Percentiles rank a stretch among this genome's conserved stretches.
Evolutionary conservation across 1,284 basidiomycete species (phyloP).

Genomic region (Cryptococcus neoformans): DNA sequence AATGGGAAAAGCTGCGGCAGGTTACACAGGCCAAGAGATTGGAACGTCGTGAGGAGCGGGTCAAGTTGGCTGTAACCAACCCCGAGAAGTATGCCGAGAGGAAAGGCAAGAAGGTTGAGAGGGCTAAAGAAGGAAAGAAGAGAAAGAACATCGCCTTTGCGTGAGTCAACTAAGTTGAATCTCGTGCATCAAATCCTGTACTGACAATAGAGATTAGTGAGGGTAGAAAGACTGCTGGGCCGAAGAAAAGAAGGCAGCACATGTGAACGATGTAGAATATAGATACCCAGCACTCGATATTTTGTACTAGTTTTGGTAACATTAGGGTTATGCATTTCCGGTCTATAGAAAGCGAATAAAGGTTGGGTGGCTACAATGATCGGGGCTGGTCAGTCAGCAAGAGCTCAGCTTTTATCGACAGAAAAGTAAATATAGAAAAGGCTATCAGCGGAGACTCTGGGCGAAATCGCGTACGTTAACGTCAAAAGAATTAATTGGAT

Average conservation of each 20-base stretch:
- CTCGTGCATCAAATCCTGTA: neutral
- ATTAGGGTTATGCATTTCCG: neutral
- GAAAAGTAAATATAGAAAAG: too few species aligned
- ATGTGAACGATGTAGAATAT: neutral
- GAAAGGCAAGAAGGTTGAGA: conserved; percentile 73
- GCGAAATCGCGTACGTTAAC: too few species aligned
- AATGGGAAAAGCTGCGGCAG: conserved; percentile 78
- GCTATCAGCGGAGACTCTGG: too few species aligned
- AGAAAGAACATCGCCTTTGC: conserved; percentile 57
- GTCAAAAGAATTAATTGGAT: too few species aligned
- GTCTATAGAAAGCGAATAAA: neutral
- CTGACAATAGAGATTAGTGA: conserved; percentile 4
- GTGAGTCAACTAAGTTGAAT: conserved; percentile 22
- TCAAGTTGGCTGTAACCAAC: conserved; percentile 54
- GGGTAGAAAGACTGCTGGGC: conserved; percentile 5
- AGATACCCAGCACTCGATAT: conserved; percentile 4
- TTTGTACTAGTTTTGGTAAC: neutral
- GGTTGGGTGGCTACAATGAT: too few species aligned
- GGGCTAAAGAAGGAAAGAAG: conserved; percentile 77
- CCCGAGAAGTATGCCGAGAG: conserved; percentile 56
- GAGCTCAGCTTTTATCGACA: too few species aligned
- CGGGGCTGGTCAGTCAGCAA: too few species aligned
- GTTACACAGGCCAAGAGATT: conserved; percentile 64
- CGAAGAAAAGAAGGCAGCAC: conserved; percentile 6
- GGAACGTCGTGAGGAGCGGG: conserved; percentile 66